Percentiles rank a stretch among this genome's conserved stretches.
Evolutionary conservation across 1,284 basidiomycete species (phyloP).

Genomic region (Austroboletus rostrupii): DNA sequence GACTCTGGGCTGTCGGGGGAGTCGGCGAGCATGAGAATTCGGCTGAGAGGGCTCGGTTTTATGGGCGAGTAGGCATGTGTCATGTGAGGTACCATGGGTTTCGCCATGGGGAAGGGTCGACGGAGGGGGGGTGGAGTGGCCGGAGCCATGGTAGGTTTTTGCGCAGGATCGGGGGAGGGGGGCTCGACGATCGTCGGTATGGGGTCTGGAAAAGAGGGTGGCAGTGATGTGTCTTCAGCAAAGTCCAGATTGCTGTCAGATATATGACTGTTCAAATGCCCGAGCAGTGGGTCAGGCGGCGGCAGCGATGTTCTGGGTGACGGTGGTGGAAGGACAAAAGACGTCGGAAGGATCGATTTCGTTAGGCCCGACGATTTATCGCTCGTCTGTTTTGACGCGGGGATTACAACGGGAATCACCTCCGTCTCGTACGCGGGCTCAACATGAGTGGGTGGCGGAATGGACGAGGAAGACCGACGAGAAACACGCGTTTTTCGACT

Average conservation of each 20-base stretch:
- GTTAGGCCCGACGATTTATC: constrained; percentile 17
- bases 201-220: background rate
- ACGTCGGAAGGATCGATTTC: constrained; percentile 48
- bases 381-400: constrained; percentile 25
- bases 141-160: constrained; percentile 16
- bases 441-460: constrained; percentile 33
- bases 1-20: constrained; percentile 49
- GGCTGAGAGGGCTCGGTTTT: constrained; percentile 70
- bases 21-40: constrained; percentile 65
- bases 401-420: constrained; percentile 42
- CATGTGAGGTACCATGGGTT: constrained; percentile 63
- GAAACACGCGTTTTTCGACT: constrained; percentile 44
- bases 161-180: constrained; percentile 2
- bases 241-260: constrained; percentile 5
- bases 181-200: constrained; percentile 20
- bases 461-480: constrained; percentile 40
- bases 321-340: constrained; percentile 70
- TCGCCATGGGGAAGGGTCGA: constrained; percentile 62
- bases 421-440: constrained; percentile 66
- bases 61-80: constrained; percentile 74
- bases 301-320: constrained; percentile 61
- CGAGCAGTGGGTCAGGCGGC: constrained; percentile 23
- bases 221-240: background rate
- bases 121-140: constrained; percentile 30
- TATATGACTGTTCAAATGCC: constrained; percentile 8